Base-by-base conservation (phyloP, 1,284 basidiomycete genomes). In the Malassezia brasiliensis region DNA sequence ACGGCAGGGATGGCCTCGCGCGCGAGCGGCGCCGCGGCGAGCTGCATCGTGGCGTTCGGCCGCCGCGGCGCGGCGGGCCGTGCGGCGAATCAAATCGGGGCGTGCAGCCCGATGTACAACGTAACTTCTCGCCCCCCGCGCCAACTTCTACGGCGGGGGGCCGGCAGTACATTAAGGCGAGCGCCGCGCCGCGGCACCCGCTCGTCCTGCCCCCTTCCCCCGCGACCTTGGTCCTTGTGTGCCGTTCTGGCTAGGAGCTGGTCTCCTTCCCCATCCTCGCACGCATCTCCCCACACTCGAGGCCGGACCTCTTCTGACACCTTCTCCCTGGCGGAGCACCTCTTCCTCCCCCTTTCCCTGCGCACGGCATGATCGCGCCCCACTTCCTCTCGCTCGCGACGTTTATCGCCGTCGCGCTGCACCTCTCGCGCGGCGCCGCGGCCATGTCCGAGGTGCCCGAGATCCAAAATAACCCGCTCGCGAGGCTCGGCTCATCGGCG, bases 1-100 rank as follows among this genome's bases (percentile, higher is more conserved):
- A 53, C 30, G 25, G 54, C 14, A 1, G 65, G 65, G 5, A 67
- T 47, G 15, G 28, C 17, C 7, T 25, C 37, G 35, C 55, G 50
- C 30, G 49, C 25, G 20, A 48, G 28, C n/a, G 55, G 55, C 50
- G 38, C 35, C 8, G 55, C 55, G n/a, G 32, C 49, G 25, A 56
- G 38, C 40, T 31, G 44, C 44, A 46, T 46, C 44, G 44, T 47
- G 30, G 46, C 35, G 32, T 36, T 46, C 34, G 46, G 34, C 22
- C 46, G 36, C 36, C 12, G 40, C 22, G 31, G 25, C 32, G n/a
- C 14, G 19, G 20, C 30, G 49, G 8, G n/a, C 30, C 30, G 17
- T 42, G 40, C 25, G 42, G 40, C 14, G 6, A 3, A 9, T 6
- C 11, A 12, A 25, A 47, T 47, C 45, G 45, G 45, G 45, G 11